Evolutionary conservation across 441 rosid genomes (phyloP).

Genomic region (Gossypium trilobum): DNA sequence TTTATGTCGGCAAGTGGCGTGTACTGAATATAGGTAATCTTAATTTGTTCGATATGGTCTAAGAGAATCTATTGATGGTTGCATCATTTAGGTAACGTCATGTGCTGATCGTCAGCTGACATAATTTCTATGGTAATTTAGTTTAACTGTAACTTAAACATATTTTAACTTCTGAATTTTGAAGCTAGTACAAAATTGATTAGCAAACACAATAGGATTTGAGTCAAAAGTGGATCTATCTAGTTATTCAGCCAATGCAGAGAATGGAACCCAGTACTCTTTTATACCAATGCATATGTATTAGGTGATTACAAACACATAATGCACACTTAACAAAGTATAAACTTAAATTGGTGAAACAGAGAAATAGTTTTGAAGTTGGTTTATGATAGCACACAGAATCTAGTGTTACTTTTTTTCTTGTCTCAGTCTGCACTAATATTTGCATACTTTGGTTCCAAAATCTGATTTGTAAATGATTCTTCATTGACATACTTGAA

Average conservation of each 20-base stretch:
- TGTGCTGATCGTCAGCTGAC: neutral
- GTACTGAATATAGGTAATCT: neutral
- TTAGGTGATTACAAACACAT: neutral
- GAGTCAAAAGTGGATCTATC: neutral
- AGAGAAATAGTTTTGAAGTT: neutral
- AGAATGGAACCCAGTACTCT: neutral
- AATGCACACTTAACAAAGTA: neutral
- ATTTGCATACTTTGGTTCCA: neutral
- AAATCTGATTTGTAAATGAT: neutral
- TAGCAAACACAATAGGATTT: neutral
- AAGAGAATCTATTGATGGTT: slow-evolving; percentile 1
- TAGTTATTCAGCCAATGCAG: slow-evolving; percentile 1
- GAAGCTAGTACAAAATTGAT: neutral
- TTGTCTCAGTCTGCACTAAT: neutral
- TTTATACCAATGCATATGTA: neutral
- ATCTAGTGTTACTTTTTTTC: neutral
- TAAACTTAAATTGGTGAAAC: neutral
- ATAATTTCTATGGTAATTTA: neutral
- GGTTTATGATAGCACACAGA: neutral
- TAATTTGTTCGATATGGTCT: neutral
- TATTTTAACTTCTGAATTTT: neutral
- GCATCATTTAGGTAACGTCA: neutral
- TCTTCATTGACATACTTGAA: neutral
- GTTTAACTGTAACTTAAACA: neutral
- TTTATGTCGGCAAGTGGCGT: neutral